Conservation (phyloP, 2,329 filamentous ascomycete genomes). For the Aspergillus fumigatus region DNA sequence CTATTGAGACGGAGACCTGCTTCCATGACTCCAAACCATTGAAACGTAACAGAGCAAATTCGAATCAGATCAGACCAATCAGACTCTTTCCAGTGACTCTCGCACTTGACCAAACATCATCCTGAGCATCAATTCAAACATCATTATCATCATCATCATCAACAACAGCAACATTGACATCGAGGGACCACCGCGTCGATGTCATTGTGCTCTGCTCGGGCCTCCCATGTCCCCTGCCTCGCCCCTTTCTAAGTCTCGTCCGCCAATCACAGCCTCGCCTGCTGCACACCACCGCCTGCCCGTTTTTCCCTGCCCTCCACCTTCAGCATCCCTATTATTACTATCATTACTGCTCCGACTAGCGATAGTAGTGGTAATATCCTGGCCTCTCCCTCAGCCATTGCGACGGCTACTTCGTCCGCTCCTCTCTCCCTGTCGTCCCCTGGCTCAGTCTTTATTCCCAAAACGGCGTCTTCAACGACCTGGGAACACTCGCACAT, state of each 20-base stretch:
- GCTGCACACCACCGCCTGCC: slow-evolving; percentile 4
- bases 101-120: no score
- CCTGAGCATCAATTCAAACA: neutral
- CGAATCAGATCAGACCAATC: neutral
- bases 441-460: slow-evolving; percentile 6
- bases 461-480: slow-evolving; percentile 26
- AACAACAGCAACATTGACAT: neutral
- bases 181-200: neutral
- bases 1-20: neutral
- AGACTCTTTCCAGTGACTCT: no score
- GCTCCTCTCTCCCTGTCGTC: slow-evolving; percentile 5
- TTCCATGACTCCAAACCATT: neutral
- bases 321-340: slow-evolving; percentile 2
- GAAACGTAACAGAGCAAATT: neutral
- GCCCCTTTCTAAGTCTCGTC: slow-evolving; percentile 20
- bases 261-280: slow-evolving; percentile 17
- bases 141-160: no score
- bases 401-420: slow-evolving; percentile 10
- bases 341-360: neutral
- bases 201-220: slow-evolving; percentile 10
- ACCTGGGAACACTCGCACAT: slow-evolving; percentile 15
- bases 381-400: neutral
- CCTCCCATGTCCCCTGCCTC: slow-evolving; percentile 12
- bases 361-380: neutral
- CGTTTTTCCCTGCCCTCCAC: slow-evolving; percentile 3